Evolutionary conservation across 2,329 filamentous ascomycete species (phyloP).

Genomic region (Beauveria sp.): DNA sequence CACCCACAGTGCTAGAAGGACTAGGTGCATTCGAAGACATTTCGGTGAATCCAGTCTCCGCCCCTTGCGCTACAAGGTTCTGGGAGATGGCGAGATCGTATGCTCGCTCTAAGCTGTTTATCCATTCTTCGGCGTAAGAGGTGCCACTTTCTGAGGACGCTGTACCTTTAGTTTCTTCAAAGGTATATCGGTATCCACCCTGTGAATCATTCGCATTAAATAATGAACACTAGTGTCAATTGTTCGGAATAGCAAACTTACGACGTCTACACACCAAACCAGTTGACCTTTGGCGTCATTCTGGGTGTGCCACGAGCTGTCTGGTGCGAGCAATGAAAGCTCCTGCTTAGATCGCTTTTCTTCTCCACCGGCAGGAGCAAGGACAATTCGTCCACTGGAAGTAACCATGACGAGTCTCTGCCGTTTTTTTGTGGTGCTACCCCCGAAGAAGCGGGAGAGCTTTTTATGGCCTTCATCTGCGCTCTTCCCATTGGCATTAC

Average conservation of each 20-base stretch:
- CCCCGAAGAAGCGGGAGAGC: conserved; percentile 87
- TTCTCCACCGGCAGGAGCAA: conserved; percentile 85
- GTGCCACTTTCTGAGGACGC: conserved; percentile 50
- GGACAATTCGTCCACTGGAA: conserved; percentile 78
- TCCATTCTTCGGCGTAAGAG: conserved; percentile 79
- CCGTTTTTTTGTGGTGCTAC: conserved; percentile 88
- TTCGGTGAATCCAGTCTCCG: conserved; percentile 59
- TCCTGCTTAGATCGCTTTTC: conserved; percentile 95
- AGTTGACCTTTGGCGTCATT: conserved; percentile 81
- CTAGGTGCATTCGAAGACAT: conserved; percentile 68
- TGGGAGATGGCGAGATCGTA: conserved; percentile 77
- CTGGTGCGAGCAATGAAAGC: conserved; percentile 70
- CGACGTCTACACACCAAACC: conserved; percentile 87
- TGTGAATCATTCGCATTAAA: conserved; percentile 34
- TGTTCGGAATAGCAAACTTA: conserved; percentile 43
- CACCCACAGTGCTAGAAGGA: conserved; percentile 65
- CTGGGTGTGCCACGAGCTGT: conserved; percentile 71
- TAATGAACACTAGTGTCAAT: neutral
- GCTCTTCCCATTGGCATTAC: conserved; percentile 64
- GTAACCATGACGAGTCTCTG: conserved; percentile 93
- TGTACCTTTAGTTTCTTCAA: conserved; percentile 79
- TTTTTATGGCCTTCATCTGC: conserved; percentile 80
- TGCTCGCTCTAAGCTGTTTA: conserved; percentile 79
- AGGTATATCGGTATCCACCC: conserved; percentile 85
- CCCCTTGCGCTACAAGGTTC: conserved; percentile 57